Evolutionary conservation across 2,329 filamentous ascomycete species (phyloP).

Genomic region (Knufia fluminis): DNA sequence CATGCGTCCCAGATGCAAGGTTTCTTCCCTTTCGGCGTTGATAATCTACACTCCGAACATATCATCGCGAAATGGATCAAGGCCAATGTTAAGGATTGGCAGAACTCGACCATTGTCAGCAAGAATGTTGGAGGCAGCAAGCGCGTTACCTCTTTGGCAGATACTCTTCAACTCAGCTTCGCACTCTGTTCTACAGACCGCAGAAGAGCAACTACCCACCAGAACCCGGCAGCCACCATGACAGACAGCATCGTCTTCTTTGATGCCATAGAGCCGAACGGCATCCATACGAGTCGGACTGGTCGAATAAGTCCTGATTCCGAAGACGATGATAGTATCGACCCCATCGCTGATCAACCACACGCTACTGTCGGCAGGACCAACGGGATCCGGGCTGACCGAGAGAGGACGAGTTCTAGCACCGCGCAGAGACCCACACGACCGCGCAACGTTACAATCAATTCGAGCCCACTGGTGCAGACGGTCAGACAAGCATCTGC

Average conservation of each 20-base stretch:
- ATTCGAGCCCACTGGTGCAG: constrained; percentile 24
- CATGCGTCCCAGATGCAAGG: constrained; percentile 99
- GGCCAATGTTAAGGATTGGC: constrained; percentile 72
- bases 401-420: background rate
- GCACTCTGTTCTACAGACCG: constrained; percentile 87
- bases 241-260: constrained; percentile 69
- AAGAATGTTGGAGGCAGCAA: constrained; percentile 98
- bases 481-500: constrained; percentile 19
- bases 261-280: constrained; percentile 48
- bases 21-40: constrained; percentile 95
- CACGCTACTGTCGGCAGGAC: constrained; percentile 1
- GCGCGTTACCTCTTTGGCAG: constrained; percentile 87
- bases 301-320: constrained; percentile 15
- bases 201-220: constrained; percentile 30
- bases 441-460: constrained; percentile 21
- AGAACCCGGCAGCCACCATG: constrained; percentile 45
- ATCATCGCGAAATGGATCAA: constrained; percentile 93
- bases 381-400: constrained; percentile 10
- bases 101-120: constrained; percentile 87
- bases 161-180: constrained; percentile 94
- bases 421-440: background rate
- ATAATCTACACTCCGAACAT: constrained; percentile 93
- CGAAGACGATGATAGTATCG: constrained; percentile 23
- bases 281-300: constrained; percentile 12
- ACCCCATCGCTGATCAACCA: constrained; percentile 24